Conservation (phyloP, 306 rosid genomes). For the Corylus americana region DNA sequence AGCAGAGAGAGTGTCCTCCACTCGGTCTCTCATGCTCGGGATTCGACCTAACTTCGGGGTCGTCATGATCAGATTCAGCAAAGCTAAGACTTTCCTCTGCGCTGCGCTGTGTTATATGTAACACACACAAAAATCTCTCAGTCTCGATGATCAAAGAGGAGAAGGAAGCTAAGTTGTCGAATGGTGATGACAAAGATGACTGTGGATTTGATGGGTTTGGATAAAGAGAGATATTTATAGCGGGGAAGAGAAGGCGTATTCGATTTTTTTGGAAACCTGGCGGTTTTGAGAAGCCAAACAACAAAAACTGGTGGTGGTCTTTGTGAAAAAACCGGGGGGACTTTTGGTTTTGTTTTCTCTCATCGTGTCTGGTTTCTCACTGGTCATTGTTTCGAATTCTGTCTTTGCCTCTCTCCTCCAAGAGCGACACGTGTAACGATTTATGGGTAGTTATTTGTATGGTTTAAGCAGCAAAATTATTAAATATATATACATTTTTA, state of each 20-base stretch:
- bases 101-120: too few species aligned
- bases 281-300: background rate
- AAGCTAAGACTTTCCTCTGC: background rate
- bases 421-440: background rate
- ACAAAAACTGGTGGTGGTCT: background rate
- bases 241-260: background rate
- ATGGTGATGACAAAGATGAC: background rate
- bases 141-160: background rate
- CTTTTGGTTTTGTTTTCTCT: background rate
- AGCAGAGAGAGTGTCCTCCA: constrained; percentile 77
- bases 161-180: background rate
- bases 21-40: constrained; percentile 76
- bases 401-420: background rate
- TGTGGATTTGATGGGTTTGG: background rate
- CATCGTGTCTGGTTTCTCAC: background rate
- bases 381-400: background rate
- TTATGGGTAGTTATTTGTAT: too few species aligned
- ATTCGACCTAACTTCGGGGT: constrained; percentile 51
- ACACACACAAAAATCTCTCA: background rate
- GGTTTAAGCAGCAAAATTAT: too few species aligned
- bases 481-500: too few species aligned
- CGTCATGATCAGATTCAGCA: constrained; percentile 41
- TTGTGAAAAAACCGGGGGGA: background rate
- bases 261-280: background rate
- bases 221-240: background rate